Percentiles rank a stretch among this genome's conserved stretches.
Conservation (phyloP, 78 protist genomes). For the Protostelium mycophagum region DNA sequence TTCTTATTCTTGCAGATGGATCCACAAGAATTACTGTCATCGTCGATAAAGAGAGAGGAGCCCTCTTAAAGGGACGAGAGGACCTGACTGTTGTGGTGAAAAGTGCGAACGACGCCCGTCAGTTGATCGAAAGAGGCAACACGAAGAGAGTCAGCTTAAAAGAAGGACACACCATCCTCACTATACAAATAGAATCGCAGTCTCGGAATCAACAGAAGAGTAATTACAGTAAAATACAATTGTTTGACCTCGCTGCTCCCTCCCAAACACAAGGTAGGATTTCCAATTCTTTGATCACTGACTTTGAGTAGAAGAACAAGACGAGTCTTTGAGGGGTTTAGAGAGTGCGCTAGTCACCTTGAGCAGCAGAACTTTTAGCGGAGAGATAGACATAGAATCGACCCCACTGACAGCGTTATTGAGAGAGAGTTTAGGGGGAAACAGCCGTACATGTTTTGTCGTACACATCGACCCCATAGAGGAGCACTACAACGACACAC, state of each 20-base stretch:
- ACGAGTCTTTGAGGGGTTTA: background rate
- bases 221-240: background rate
- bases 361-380: background rate
- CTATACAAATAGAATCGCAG: too few relatives aligned
- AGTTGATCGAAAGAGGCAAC: background rate
- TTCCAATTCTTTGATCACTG: too few relatives aligned
- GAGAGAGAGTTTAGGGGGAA: background rate
- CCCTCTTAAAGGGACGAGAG: background rate
- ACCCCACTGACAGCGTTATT: background rate
- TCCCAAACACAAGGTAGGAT: too few relatives aligned
- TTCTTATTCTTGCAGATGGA: background rate
- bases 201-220: too few relatives aligned
- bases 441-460: background rate
- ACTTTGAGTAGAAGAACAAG: background rate
- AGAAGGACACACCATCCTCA: too few relatives aligned
- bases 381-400: background rate
- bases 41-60: background rate
- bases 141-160: too few relatives aligned
- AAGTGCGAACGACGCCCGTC: background rate
- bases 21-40: background rate
- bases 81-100: background rate
- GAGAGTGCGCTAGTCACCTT: background rate
- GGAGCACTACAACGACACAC: background rate
- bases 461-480: background rate
- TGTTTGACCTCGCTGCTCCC: background rate